Conservation (phyloP, 495 filamentous ascomycete species). For the Opeltia flavorubescens region DNA sequence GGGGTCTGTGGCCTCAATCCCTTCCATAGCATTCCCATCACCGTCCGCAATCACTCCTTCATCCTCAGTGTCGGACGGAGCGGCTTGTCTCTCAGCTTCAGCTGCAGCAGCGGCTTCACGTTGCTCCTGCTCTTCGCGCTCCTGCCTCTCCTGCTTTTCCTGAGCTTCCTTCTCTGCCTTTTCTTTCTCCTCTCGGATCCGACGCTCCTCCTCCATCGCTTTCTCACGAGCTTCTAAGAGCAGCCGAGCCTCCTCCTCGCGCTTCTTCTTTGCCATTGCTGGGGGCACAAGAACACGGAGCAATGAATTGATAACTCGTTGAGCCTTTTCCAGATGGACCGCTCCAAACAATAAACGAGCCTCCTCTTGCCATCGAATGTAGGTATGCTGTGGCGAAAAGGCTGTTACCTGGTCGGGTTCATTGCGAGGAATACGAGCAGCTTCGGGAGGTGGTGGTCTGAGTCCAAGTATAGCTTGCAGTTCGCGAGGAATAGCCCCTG, state of each 20-base stretch:
- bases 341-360: slow-evolving; percentile 69
- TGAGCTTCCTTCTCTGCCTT: slow-evolving; percentile 38
- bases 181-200: slow-evolving; percentile 28
- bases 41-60: slow-evolving; percentile 19
- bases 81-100: slow-evolving; percentile 25
- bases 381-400: slow-evolving; percentile 57
- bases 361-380: slow-evolving; percentile 77
- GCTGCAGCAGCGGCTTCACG: slow-evolving; percentile 23
- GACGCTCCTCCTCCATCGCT: slow-evolving; percentile 33
- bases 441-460: slow-evolving; percentile 28
- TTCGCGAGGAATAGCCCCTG: slow-evolving; percentile 35
- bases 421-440: slow-evolving; percentile 32
- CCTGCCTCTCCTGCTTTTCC: slow-evolving; percentile 20
- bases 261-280: slow-evolving; percentile 63
- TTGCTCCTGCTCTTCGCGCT: slow-evolving; percentile 30
- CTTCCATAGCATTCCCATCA: slow-evolving; percentile 62
- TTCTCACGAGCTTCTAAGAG: slow-evolving; percentile 18
- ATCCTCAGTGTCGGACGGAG: slow-evolving; percentile 31
- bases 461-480: slow-evolving; percentile 45
- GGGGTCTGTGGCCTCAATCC: slow-evolving; percentile 50
- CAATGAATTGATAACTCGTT: slow-evolving; percentile 56
- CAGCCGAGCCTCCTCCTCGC: slow-evolving; percentile 40
- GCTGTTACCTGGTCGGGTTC: slow-evolving; percentile 52
- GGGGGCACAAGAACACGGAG: slow-evolving; percentile 65
- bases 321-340: slow-evolving; percentile 53